Percentiles rank a stretch among this genome's conserved stretches.
Evolutionary conservation across 805 yeast species (phyloP).

Genomic region (Blastobotrys muscicola): DNA sequence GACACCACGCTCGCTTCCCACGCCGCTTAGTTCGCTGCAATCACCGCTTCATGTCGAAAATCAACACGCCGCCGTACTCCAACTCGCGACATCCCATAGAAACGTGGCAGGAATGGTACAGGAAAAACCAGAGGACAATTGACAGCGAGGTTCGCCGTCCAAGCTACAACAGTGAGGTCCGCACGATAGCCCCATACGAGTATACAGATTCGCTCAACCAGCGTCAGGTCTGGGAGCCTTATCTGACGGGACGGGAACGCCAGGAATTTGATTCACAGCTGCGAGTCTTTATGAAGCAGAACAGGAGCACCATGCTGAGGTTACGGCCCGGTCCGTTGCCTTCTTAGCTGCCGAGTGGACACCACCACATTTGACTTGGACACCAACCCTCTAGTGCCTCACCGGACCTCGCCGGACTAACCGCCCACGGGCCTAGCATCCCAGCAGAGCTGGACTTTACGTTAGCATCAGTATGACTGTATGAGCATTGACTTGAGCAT

Average conservation of each 20-base stretch:
- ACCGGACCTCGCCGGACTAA: no score
- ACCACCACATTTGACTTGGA: no score
- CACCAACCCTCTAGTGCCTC: no score
- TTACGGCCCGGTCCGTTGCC: slow-evolving; percentile 26
- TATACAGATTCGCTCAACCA: slow-evolving; percentile 24
- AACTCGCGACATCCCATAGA: slow-evolving; percentile 21
- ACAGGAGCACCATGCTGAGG: slow-evolving; percentile 15
- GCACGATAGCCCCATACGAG: slow-evolving; percentile 21
- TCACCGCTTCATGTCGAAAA: no score
- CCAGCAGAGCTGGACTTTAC: no score
- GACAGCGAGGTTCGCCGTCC: slow-evolving; percentile 9
- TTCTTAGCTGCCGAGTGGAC: no score
- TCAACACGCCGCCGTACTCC: slow-evolving; percentile 14
- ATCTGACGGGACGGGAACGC: slow-evolving; percentile 22
- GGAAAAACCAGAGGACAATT: slow-evolving; percentile 12
- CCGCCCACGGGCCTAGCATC: no score
- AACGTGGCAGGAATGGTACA: slow-evolving; percentile 25
- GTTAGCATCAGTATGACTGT: no score
- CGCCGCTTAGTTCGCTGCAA: no score
- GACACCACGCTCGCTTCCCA: no score
- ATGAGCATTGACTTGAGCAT: no score
- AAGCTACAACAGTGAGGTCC: slow-evolving; percentile 7
- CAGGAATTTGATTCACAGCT: slow-evolving; percentile 22
- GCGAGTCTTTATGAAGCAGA: slow-evolving; percentile 19
- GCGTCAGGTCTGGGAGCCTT: slow-evolving; percentile 24